phyloP scores from a whole-genome alignment of 257 asterid genomes.

The Echium plantagineum region DNA sequence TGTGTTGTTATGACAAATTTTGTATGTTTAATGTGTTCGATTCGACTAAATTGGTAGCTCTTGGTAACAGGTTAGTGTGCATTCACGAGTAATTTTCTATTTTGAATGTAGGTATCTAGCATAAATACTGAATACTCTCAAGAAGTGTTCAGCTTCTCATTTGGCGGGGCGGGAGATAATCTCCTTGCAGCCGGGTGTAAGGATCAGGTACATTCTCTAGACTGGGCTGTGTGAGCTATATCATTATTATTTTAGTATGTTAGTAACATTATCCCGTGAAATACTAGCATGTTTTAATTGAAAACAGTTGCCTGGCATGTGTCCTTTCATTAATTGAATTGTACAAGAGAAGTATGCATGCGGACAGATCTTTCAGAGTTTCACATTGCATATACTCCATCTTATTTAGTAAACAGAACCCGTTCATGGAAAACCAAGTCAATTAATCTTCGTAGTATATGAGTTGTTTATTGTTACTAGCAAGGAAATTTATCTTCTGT shows the following conservation, averaged over 20 bases:
- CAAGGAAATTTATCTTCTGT: background rate
- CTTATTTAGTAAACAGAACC: too few species aligned
- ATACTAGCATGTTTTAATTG: background rate
- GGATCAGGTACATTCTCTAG: conserved; percentile 39
- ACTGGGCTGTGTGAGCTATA: background rate
- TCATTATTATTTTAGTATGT: background rate
- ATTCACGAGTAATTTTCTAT: background rate
- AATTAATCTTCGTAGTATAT: background rate
- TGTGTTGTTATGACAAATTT: background rate
- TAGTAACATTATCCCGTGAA: background rate
- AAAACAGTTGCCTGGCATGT: background rate
- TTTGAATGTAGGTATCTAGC: conserved; percentile 46
- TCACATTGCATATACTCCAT: background rate
- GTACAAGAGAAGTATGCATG: too few species aligned
- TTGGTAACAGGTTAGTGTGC: background rate
- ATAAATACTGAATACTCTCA: conserved; percentile 49
- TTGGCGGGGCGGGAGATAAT: conserved; percentile 65
- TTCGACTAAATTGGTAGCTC: too few species aligned
- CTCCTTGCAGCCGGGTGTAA: conserved; percentile 79
- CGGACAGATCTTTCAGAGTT: background rate
- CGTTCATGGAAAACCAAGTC: background rate
- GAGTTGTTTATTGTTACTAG: background rate
- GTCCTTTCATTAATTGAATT: background rate
- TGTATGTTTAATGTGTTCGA: too few species aligned
- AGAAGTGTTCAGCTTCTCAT: conserved; percentile 83